These are phyloP conservation scores for Ogataea ramenticola DNA, from an alignment of 805 yeast genomes.

Conservation along the genomic window DNA sequence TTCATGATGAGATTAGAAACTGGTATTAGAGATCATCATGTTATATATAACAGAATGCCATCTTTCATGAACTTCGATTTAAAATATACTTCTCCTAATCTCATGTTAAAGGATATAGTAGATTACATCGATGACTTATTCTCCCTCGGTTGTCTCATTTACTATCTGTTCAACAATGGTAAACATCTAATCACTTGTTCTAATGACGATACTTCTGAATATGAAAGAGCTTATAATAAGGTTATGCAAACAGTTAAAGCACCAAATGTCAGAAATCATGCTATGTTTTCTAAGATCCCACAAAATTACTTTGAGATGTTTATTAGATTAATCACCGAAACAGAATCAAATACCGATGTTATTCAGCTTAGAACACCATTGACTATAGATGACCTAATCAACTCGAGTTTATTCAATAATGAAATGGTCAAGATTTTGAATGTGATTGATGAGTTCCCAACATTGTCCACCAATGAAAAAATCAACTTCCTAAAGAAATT, in stretches of 20 bases:
- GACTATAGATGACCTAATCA: conserved; percentile 59
- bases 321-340: conserved; percentile 45
- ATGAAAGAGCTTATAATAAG: conserved; percentile 47
- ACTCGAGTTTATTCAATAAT: conserved; percentile 71
- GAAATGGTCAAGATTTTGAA: conserved; percentile 75
- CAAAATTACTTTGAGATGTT: conserved; percentile 40
- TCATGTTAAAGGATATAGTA: conserved; percentile 57
- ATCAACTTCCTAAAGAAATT: conserved; percentile 62
- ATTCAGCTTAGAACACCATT: conserved; percentile 21
- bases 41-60: conserved; percentile 75
- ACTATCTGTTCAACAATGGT: conserved; percentile 50
- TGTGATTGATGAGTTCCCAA: conserved; percentile 75
- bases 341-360: conserved; percentile 26
- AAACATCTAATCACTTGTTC: conserved; percentile 37
- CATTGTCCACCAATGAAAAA: conserved; percentile 63
- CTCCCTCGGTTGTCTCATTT: conserved; percentile 73
- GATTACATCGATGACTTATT: conserved; percentile 73
- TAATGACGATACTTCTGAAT: conserved; percentile 36
- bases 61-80: conserved; percentile 59
- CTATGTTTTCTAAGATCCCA: conserved; percentile 55
- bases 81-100: conserved; percentile 80
- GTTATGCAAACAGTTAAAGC: conserved; percentile 25
- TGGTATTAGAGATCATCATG: conserved; percentile 48
- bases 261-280: conserved; percentile 36
- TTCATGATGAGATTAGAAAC: conserved; percentile 39